Base-by-base conservation (phyloP, 306 rosid species). In the Casuarina equisetifolia region DNA sequence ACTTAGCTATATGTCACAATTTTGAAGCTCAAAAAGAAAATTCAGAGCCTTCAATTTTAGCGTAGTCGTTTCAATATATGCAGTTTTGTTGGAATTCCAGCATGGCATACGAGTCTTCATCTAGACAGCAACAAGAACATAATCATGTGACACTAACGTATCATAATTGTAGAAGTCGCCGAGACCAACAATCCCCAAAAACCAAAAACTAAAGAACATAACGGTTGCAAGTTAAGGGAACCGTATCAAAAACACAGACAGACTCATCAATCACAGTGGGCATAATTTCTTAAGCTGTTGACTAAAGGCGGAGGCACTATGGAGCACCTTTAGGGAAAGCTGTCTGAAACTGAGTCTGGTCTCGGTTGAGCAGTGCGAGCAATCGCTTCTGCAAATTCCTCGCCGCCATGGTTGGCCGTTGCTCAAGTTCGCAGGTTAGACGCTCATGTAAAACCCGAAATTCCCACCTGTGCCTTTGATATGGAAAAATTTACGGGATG, bases 321-420 rank as follows among this genome's bases (percentile, higher is more conserved):
- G 25, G 66, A 69, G 64, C 84, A 77, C 92, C 88, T 76, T 69
- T 86, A 44, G 52, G 59, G 5, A 76, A 72, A 44, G 67, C 11
- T 25, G 70, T 44, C 43, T 62, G 79, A 51, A 16, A 78, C n/a
- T 66, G 76, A 42, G 71, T 17, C 25, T 76, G 70, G 50, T 76
- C 73, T 46, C 49, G 77, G 35, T 69, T 63, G 67, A 84, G 48
- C 10, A 86, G 54, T 12, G 93, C 80, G 62, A 78, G 52, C 54
- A 85, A 4, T 49, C 89, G 82, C 82, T 83, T 88, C 90, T 74
- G 87, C 84, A 86, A 82, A 73, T 84, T 79, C 53, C 80, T 82
- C 39, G 84, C 84, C 78, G 84, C 88, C 93, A 85, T 85, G 32
- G 53, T 69, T n/a, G 46, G 57, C 3, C n/a, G 11, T 69, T 2